Percentiles rank a stretch among this genome's conserved stretches.
Evolutionary conservation across 176 grass and related monocot species (phyloP).

Genomic region (Echinochloa phyllopogon): DNA sequence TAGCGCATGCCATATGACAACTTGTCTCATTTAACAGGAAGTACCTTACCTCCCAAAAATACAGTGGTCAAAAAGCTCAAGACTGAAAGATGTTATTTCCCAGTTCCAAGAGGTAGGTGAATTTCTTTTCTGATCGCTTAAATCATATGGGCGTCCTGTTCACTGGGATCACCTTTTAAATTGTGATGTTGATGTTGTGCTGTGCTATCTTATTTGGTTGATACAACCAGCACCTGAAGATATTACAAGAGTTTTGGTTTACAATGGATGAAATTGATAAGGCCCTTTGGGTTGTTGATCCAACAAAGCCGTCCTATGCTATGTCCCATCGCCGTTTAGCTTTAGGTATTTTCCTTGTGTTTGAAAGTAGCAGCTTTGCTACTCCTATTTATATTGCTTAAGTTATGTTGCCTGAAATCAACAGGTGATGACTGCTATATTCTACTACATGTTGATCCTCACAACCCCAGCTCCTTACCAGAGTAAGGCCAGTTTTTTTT

Average conservation of each 20-base stretch:
- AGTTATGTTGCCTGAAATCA: neutral
- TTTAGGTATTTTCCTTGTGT: conserved; percentile 49
- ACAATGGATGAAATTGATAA: conserved; percentile 81
- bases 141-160: conserved; percentile 15
- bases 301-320: conserved; percentile 50
- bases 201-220: conserved; percentile 6
- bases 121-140: neutral
- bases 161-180: neutral
- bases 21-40: conserved; percentile 38
- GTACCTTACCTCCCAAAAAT: conserved; percentile 67
- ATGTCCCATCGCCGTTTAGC: conserved; percentile 57
- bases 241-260: conserved; percentile 71
- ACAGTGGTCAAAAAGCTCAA: conserved; percentile 67
- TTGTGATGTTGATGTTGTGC: conserved; percentile 16
- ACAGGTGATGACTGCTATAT: conserved; percentile 50
- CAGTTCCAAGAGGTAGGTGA: conserved; percentile 62
- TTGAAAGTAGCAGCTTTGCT: neutral
- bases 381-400: neutral
- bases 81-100: conserved; percentile 62
- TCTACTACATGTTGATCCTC: conserved; percentile 41
- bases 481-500: conserved; percentile 50
- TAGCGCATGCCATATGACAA: neutral
- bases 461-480: conserved; percentile 48
- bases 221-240: conserved; percentile 69
- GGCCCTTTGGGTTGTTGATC: conserved; percentile 66